Percentiles rank a stretch among this genome's conserved stretches.
Conservation (phyloP, 169 alveolate genomes). For the Cryptosporidium parvum region DNA sequence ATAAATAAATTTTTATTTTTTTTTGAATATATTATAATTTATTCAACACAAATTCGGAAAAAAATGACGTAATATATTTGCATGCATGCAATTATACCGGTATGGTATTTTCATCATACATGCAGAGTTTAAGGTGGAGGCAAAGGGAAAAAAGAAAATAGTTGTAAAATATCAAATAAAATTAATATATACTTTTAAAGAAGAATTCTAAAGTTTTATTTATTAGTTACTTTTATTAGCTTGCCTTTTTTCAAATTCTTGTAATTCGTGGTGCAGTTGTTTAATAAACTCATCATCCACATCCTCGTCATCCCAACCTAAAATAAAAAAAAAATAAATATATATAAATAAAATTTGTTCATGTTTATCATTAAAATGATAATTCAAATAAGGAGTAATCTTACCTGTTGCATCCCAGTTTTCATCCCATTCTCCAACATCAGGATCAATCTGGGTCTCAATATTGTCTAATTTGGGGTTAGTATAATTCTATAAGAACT, state of each 20-base stretch:
- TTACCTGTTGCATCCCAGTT: slow-evolving; percentile 74
- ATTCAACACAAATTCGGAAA: background rate
- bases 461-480: background rate
- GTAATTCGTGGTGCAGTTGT: slow-evolving; percentile 63
- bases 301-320: slow-evolving; percentile 76
- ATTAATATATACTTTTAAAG: slow-evolving; percentile 3
- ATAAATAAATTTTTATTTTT: background rate
- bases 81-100: slow-evolving; percentile 66
- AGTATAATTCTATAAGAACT: background rate
- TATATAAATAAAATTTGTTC: background rate
- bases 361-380: background rate
- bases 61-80: slow-evolving; percentile 1
- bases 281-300: slow-evolving; percentile 70
- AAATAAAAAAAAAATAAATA: background rate
- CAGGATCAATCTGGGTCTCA: slow-evolving; percentile 70
- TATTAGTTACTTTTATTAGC: background rate
- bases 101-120: background rate
- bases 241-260: slow-evolving; percentile 68
- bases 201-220: background rate
- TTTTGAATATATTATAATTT: slow-evolving; percentile 3
- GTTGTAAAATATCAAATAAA: background rate
- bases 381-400: background rate
- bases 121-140: background rate
- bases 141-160: background rate
- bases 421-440: slow-evolving; percentile 74